Evolutionary conservation across 116 monocot species (phyloP).

Genomic region (Phalaenopsis hybrid): DNA sequence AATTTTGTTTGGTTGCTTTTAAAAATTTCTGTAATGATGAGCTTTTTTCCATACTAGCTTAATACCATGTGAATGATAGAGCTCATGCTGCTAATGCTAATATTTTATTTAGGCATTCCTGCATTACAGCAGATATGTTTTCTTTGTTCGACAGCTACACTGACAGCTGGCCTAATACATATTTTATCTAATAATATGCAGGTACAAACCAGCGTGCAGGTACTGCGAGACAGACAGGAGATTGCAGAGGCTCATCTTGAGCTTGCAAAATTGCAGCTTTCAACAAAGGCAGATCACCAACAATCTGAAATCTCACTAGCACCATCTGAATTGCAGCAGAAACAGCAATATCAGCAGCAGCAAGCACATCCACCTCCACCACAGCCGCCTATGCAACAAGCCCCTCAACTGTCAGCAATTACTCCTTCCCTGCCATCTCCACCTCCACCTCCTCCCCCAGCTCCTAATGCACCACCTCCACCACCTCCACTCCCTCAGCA

Average conservation of each 20-base stretch:
- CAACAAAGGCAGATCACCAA: constrained; percentile 24
- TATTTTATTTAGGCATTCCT: neutral
- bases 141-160: neutral
- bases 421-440: constrained; percentile 1
- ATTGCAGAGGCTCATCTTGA: constrained; percentile 74
- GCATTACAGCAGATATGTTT: neutral
- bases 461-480: constrained; percentile 26
- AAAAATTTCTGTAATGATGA: no score
- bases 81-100: neutral
- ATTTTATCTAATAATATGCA: constrained; percentile 14
- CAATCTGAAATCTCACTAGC: constrained; percentile 10
- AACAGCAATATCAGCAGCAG: constrained; percentile 23
- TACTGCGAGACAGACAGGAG: constrained; percentile 76
- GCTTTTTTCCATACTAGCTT: no score
- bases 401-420: neutral
- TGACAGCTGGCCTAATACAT: neutral
- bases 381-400: constrained; percentile 3
- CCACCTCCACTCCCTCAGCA: constrained; percentile 26
- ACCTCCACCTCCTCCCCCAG: constrained; percentile 17
- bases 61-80: neutral
- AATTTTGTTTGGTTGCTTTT: no score
- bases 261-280: constrained; percentile 48
- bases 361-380: no score
- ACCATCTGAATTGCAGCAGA: constrained; percentile 5
- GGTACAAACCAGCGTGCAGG: constrained; percentile 75